These are phyloP conservation scores for Plantago ovata DNA, from an alignment of 257 asterid species.

Conservation along the genomic window DNA sequence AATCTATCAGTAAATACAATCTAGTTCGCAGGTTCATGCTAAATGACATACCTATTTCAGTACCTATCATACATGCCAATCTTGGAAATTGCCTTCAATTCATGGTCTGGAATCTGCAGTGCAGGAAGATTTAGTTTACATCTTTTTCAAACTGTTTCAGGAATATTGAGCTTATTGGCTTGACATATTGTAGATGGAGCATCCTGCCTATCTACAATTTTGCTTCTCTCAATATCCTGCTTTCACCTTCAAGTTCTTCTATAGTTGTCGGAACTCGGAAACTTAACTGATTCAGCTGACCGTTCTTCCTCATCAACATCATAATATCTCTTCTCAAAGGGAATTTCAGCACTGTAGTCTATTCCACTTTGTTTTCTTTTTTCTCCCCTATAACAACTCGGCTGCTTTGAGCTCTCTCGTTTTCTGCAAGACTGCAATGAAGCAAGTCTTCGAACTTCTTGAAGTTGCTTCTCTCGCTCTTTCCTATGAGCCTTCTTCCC, in stretches of 20 bases:
- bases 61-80: constrained; percentile 41
- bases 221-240: constrained; percentile 92
- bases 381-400: constrained; percentile 61
- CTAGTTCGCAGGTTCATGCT: no score
- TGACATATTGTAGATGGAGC: constrained; percentile 83
- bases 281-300: constrained; percentile 67
- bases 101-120: constrained; percentile 92
- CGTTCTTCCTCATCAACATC: constrained; percentile 78
- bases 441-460: constrained; percentile 99
- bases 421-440: constrained; percentile 95
- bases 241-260: constrained; percentile 97
- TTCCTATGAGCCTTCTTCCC: constrained; percentile 96
- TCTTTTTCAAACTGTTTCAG: constrained; percentile 80
- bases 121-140: constrained; percentile 86
- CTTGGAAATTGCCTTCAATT: constrained; percentile 89
- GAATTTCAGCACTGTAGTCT: constrained; percentile 91
- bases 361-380: constrained; percentile 90
- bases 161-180: constrained; percentile 94
- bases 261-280: constrained; percentile 97
- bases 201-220: constrained; percentile 86
- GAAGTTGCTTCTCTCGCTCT: constrained; percentile 94
- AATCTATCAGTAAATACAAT: no score
- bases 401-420: constrained; percentile 96
- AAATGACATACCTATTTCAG: no score
- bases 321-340: constrained; percentile 90